A percentile compares a stretch with the other conserved stretches of the same genome.
These are phyloP conservation scores for Aureobasidium sp. DNA, from an alignment of 2,329 filamentous ascomycete genomes.

Conservation along the genomic window DNA sequence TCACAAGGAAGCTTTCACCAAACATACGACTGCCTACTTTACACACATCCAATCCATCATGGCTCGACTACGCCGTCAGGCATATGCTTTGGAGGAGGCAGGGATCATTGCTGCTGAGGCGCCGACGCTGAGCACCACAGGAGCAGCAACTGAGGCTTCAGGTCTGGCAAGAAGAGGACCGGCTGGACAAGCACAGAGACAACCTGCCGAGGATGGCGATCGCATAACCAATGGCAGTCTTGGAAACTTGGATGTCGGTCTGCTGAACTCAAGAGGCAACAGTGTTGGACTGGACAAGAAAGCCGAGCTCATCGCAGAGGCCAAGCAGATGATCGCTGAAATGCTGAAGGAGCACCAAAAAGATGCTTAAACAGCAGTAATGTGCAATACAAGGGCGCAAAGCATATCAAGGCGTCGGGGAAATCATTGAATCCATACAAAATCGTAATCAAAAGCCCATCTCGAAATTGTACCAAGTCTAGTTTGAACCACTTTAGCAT, in stretches of 20 bases:
- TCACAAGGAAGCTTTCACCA: constrained; percentile 52
- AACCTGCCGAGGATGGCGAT: constrained; percentile 17
- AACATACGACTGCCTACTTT: constrained; percentile 54
- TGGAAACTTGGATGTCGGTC: constrained; percentile 68
- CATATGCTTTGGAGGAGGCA: constrained; percentile 74
- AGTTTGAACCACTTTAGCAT: not conserved
- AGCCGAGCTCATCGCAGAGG: constrained; percentile 64
- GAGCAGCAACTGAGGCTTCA: constrained; percentile 10
- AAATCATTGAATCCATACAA: not conserved
- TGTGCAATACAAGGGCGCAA: not conserved
- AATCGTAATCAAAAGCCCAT: not conserved
- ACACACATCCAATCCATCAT: constrained; percentile 64
- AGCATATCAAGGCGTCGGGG: not conserved
- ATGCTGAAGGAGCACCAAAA: constrained; percentile 12
- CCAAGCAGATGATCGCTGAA: constrained; percentile 45
- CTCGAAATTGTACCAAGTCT: too few relatives aligned
- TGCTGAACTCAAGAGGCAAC: constrained; percentile 78
- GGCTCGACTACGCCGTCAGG: constrained; percentile 64
- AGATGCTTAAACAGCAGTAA: not conserved
- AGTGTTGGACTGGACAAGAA: constrained; percentile 79
- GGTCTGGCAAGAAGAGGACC: constrained; percentile 12
- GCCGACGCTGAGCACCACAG: constrained; percentile 24
- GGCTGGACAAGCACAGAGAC: constrained; percentile 7
- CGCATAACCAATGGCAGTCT: constrained; percentile 37
- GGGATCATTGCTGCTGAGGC: constrained; percentile 54